A percentile compares a stretch with the other conserved stretches of the same genome.
Evolutionary conservation across 306 rosid species (phyloP).

Genomic region (Cajanus cajan): DNA sequence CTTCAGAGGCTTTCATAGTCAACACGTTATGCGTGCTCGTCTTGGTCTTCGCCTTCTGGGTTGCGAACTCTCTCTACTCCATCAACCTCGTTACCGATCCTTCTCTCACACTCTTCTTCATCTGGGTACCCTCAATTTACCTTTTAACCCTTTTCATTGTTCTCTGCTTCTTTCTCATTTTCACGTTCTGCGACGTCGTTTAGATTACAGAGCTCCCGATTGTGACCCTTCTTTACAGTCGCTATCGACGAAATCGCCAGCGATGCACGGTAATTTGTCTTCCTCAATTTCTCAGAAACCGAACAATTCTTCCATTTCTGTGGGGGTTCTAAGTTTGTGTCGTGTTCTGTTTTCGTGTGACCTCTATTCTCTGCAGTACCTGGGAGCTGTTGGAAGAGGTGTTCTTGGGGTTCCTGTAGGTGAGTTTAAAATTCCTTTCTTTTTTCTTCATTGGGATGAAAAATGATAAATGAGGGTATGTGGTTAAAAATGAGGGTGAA

Average conservation of each 20-base stretch:
- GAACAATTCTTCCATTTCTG: neutral
- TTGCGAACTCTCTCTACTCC: conserved; percentile 25
- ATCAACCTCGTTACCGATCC: conserved; percentile 34
- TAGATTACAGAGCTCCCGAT: conserved; percentile 42
- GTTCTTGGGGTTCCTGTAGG: conserved; percentile 70
- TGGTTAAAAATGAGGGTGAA: neutral
- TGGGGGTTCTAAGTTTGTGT: neutral
- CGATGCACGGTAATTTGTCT: conserved; percentile 34
- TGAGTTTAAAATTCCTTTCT: conserved; percentile 40
- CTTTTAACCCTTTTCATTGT: neutral
- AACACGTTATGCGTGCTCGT: conserved; percentile 21
- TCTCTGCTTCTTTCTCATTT: neutral
- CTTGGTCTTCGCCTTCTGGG: conserved; percentile 24
- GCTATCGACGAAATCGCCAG: conserved; percentile 30
- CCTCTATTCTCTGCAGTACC: conserved; percentile 48
- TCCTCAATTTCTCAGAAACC: neutral
- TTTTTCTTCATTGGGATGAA: neutral
- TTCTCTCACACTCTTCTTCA: conserved; percentile 42
- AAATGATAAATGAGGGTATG: neutral
- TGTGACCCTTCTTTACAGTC: conserved; percentile 38
- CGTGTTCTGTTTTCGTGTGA: neutral
- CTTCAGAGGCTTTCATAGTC: conserved; percentile 20
- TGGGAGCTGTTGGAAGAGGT: conserved; percentile 78
- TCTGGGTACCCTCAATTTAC: conserved; percentile 35
- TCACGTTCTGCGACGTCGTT: neutral